Conservation (phyloP, 495 filamentous ascomycete genomes). For the Apiosordaria backusii region DNA sequence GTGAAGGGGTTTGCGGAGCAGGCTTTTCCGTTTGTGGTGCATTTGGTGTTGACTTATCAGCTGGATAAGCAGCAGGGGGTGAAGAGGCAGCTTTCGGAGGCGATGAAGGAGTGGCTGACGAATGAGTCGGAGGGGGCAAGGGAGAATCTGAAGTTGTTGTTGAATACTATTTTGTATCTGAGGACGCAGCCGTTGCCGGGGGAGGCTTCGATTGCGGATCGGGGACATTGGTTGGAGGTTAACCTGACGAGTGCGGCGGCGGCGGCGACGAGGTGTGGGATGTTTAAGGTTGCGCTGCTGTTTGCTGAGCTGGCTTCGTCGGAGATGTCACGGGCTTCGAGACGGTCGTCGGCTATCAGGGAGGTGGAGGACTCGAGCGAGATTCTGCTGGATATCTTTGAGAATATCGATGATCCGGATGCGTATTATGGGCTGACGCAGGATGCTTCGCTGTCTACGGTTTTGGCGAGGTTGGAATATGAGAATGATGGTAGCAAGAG, state of each 20-base stretch:
- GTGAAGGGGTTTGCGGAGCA: slow-evolving; percentile 66
- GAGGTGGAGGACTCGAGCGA: slow-evolving; percentile 54
- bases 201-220: slow-evolving; percentile 73
- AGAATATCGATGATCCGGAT: slow-evolving; percentile 91
- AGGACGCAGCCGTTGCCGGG: slow-evolving; percentile 71
- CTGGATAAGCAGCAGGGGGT: slow-evolving; percentile 45
- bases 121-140: slow-evolving; percentile 38
- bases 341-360: slow-evolving; percentile 62
- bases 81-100: slow-evolving; percentile 48
- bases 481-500: slow-evolving; percentile 85
- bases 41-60: slow-evolving; percentile 64
- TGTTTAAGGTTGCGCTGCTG: slow-evolving; percentile 81
- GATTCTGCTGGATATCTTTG: slow-evolving; percentile 75
- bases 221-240: slow-evolving; percentile 80
- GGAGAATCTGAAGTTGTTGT: slow-evolving; percentile 55
- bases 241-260: slow-evolving; percentile 67
- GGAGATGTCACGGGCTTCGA: slow-evolving; percentile 51
- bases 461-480: slow-evolving; percentile 83
- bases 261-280: slow-evolving; percentile 75
- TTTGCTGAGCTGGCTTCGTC: slow-evolving; percentile 72
- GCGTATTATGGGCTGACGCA: slow-evolving; percentile 93
- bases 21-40: slow-evolving; percentile 74
- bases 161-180: slow-evolving; percentile 83
- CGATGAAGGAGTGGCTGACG: slow-evolving; percentile 49
- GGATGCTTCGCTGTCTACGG: slow-evolving; percentile 65